Conservation (phyloP, 768 basidiomycete genomes). For the Podaxis pistillaris region DNA sequence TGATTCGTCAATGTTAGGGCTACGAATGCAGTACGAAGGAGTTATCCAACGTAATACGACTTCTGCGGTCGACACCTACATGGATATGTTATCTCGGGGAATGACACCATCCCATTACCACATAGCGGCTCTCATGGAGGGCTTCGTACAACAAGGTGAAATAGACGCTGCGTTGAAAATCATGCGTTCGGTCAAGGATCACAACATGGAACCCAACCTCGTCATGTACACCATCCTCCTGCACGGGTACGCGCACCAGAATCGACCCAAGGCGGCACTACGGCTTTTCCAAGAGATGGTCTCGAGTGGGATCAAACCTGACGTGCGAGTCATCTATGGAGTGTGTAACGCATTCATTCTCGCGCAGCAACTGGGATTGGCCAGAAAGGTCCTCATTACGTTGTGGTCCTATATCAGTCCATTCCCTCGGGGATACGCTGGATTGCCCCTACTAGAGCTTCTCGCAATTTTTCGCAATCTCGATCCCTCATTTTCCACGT, state of each 20-base stretch:
- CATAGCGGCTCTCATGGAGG: conserved; percentile 73
- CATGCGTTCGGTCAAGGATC: conserved; percentile 48
- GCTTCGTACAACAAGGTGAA: conserved; percentile 62
- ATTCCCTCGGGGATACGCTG: conserved; percentile 49
- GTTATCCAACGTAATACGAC: conserved; percentile 49
- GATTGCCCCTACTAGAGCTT: conserved; percentile 13
- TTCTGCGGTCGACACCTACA: conserved; percentile 53
- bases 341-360: conserved; percentile 66
- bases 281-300: conserved; percentile 64
- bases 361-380: conserved; percentile 47
- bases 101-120: conserved; percentile 74
- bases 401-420: conserved; percentile 67
- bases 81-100: conserved; percentile 61
- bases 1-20: conserved; percentile 55
- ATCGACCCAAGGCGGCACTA: conserved; percentile 52
- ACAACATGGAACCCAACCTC: conserved; percentile 55
- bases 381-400: conserved; percentile 51
- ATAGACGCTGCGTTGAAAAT: conserved; percentile 52
- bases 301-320: conserved; percentile 58
- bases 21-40: conserved; percentile 65
- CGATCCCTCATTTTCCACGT: background rate
- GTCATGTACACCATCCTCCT: conserved; percentile 81
- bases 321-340: conserved; percentile 70
- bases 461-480: conserved; percentile 6
- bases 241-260: conserved; percentile 62